Percentiles rank a stretch among this genome's conserved stretches.
Conservation (phyloP, 1,284 basidiomycete genomes). For the Trichosporon sp. region DNA sequence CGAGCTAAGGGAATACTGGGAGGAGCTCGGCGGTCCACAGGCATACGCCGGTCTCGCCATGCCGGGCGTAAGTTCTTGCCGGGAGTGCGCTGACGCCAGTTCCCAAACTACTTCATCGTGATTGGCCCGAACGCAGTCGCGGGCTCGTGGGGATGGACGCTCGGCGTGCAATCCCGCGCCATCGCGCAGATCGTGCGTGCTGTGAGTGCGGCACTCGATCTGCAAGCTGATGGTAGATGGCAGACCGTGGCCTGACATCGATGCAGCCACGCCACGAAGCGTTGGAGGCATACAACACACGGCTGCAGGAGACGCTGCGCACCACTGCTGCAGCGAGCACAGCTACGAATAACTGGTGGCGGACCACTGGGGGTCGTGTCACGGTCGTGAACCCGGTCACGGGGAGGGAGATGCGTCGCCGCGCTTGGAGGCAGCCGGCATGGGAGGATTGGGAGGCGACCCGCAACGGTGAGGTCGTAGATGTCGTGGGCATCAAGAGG, state of each 20-base stretch:
- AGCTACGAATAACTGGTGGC: conserved; percentile 25
- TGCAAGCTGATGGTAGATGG: conserved; percentile 20
- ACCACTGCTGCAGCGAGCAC: not conserved
- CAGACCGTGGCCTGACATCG: conserved; percentile 30
- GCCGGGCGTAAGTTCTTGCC: not conserved
- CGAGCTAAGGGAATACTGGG: no score
- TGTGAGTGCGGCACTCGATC: not conserved
- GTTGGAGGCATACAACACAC: conserved; percentile 28
- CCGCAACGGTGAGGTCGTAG: not conserved
- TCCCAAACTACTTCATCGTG: conserved; percentile 38
- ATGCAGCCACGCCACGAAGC: conserved; percentile 29
- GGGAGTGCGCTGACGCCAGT: conserved; percentile 21
- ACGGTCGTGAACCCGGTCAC: conserved; percentile 26
- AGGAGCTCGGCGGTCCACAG: no score
- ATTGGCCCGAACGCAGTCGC: conserved; percentile 37
- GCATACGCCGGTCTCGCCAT: no score
- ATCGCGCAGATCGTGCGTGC: conserved; percentile 31
- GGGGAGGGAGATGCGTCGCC: conserved; percentile 22
- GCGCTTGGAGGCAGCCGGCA: not conserved
- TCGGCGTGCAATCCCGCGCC: conserved; percentile 27
- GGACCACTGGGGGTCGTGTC: conserved; percentile 18
- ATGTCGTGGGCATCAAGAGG: not conserved
- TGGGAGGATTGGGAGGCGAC: not conserved
- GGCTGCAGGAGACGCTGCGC: conserved; percentile 21
- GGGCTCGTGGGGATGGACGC: conserved; percentile 36